phyloP scores from a whole-genome alignment of 1,139 yeast species.

The Yamadazyma kanchanaburiensis region DNA sequence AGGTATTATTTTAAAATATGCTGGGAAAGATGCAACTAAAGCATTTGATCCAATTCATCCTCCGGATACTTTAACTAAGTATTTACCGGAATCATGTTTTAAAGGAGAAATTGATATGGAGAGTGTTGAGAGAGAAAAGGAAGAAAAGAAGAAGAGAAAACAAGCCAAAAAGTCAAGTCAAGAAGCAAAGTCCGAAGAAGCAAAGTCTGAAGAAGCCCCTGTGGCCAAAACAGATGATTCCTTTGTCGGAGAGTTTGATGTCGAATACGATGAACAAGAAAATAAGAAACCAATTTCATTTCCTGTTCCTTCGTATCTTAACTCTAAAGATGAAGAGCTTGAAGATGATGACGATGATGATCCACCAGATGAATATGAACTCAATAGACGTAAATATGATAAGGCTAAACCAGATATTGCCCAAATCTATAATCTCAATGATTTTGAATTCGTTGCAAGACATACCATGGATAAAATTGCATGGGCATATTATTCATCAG shows the following conservation, averaged over 20 bases:
- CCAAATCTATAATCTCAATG: constrained; percentile 66
- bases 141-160: not conserved
- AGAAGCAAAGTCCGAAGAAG: not conserved
- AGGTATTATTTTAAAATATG: constrained; percentile 49
- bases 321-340: constrained; percentile 10
- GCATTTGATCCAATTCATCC: constrained; percentile 80
- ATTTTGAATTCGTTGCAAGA: constrained; percentile 83
- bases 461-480: constrained; percentile 68
- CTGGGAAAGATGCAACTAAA: constrained; percentile 59
- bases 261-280: constrained; percentile 46
- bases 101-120: constrained; percentile 28
- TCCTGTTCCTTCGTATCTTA: constrained; percentile 10
- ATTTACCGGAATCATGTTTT: constrained; percentile 30
- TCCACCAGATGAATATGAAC: constrained; percentile 30
- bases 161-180: constrained; percentile 1
- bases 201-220: not conserved
- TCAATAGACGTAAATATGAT: constrained; percentile 20
- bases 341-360: constrained; percentile 33
- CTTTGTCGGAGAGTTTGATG: constrained; percentile 42
- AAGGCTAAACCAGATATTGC: constrained; percentile 58
- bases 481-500: constrained; percentile 91
- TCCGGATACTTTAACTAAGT: constrained; percentile 61
- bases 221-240: not conserved
- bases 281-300: constrained; percentile 23
- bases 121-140: constrained; percentile 1